Conservation (phyloP, 106 monocot genomes). For the Dendrobium huoshanense region DNA sequence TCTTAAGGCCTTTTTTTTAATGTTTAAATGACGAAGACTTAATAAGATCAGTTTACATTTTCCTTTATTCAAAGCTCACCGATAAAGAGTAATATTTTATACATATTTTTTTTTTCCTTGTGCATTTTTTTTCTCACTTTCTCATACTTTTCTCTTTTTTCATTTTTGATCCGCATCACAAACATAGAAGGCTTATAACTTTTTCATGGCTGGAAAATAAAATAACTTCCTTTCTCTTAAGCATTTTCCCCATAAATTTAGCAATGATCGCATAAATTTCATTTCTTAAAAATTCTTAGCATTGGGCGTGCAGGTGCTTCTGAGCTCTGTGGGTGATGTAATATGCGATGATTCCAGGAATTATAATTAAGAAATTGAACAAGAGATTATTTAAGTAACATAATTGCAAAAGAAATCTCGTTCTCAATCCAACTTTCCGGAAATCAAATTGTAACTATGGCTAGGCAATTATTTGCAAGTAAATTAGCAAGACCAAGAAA, state of each 20-base stretch:
- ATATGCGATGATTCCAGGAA: too few species aligned
- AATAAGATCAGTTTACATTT: not conserved
- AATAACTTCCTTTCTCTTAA: not conserved
- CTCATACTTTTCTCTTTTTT: not conserved
- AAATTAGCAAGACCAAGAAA: too few species aligned
- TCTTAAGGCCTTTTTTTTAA: not conserved
- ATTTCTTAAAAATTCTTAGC: not conserved
- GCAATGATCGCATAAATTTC: not conserved
- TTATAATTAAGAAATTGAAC: too few species aligned
- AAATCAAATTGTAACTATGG: too few species aligned
- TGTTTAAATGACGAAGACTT: not conserved
- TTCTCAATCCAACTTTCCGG: too few species aligned
- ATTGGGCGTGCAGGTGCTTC: conserved; percentile 47
- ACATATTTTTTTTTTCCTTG: not conserved
- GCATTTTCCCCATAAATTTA: not conserved
- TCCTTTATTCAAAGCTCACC: not conserved
- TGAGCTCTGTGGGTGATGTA: conserved; percentile 81
- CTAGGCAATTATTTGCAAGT: too few species aligned
- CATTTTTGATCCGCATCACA: not conserved
- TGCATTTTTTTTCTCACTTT: not conserved
- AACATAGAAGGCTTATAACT: not conserved
- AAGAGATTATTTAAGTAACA: too few species aligned
- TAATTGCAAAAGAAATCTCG: too few species aligned
- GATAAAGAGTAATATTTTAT: not conserved
- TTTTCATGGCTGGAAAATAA: not conserved